phyloP scores from a whole-genome alignment of 179 eudicot genomes.

The Heliamphora pulchella region DNA sequence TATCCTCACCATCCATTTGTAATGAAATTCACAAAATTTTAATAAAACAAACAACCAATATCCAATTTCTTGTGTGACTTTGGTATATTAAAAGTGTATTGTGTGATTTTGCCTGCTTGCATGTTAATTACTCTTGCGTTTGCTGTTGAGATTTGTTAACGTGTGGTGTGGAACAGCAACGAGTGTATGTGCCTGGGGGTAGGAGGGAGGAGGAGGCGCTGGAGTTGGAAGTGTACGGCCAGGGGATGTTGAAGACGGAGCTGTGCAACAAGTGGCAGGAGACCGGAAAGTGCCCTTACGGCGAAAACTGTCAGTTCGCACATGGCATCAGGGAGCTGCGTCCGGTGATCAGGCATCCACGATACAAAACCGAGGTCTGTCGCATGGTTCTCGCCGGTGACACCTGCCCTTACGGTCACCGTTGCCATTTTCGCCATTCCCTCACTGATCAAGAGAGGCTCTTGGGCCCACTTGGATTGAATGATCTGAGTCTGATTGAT shows the following conservation, averaged over 20 bases:
- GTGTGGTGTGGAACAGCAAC: conserved; percentile 26
- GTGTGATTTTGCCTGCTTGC: no score
- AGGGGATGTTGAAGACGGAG: conserved; percentile 71
- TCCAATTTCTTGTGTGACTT: no score
- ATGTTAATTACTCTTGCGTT: no score
- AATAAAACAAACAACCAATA: no score
- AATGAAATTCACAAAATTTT: no score
- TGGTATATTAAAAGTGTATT: no score
- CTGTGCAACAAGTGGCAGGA: conserved; percentile 78
- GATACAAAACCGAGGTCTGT: conserved; percentile 70
- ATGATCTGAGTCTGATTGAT: conserved; percentile 2
- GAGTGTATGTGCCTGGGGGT: conserved; percentile 27
- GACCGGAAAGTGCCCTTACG: conserved; percentile 56
- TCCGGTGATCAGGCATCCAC: conserved; percentile 62
- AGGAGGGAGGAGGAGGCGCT: conserved; percentile 38
- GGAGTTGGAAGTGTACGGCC: conserved; percentile 60
- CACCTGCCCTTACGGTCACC: conserved; percentile 66
- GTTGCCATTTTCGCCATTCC: conserved; percentile 72
- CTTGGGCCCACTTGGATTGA: conserved; percentile 29
- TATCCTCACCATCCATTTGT: no score
- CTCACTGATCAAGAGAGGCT: conserved; percentile 45
- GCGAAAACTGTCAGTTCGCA: conserved; percentile 55
- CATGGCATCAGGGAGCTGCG: conserved; percentile 68
- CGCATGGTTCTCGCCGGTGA: conserved; percentile 55
- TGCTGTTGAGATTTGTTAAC: not conserved